Conservation (phyloP, 1,284 basidiomycete species). For the Xanthoconium separans region DNA sequence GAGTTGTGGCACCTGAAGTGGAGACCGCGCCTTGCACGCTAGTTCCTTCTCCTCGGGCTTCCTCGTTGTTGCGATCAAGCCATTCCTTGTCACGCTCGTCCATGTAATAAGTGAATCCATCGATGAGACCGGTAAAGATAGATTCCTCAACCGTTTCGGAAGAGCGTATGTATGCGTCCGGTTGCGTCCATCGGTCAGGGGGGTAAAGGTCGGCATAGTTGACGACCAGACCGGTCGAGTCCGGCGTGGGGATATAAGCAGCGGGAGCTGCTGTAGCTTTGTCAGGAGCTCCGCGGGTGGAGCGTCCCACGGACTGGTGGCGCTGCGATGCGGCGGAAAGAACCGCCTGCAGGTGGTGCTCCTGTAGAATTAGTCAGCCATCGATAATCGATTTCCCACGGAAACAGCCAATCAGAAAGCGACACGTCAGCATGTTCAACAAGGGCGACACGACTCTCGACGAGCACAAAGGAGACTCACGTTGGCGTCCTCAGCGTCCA, state of each 20-base stretch:
- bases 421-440: constrained; percentile 48
- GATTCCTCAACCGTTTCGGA: constrained; percentile 90
- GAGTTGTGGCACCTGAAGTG: constrained; percentile 42
- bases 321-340: constrained; percentile 71
- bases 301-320: constrained; percentile 43
- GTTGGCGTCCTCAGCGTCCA: constrained; percentile 86
- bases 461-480: constrained; percentile 53
- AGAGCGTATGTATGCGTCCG: constrained; percentile 78
- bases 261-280: constrained; percentile 47
- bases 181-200: constrained; percentile 68
- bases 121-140: constrained; percentile 52
- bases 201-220: constrained; percentile 78
- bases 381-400: constrained; percentile 53
- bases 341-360: constrained; percentile 90
- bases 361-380: constrained; percentile 72
- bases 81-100: constrained; percentile 96
- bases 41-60: constrained; percentile 83
- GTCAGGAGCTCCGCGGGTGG: constrained; percentile 42
- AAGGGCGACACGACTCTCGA: constrained; percentile 39
- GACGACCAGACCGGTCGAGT: constrained; percentile 79
- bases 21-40: constrained; percentile 71
- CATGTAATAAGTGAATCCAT: constrained; percentile 86
- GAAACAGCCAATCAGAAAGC: constrained; percentile 44
- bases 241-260: constrained; percentile 90
- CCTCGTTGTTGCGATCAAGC: constrained; percentile 90